A percentile compares a stretch with the other conserved stretches of the same genome.
Conservation (phyloP, 192 early-diverging fungal species). For the Ambispora gerdemannii region DNA sequence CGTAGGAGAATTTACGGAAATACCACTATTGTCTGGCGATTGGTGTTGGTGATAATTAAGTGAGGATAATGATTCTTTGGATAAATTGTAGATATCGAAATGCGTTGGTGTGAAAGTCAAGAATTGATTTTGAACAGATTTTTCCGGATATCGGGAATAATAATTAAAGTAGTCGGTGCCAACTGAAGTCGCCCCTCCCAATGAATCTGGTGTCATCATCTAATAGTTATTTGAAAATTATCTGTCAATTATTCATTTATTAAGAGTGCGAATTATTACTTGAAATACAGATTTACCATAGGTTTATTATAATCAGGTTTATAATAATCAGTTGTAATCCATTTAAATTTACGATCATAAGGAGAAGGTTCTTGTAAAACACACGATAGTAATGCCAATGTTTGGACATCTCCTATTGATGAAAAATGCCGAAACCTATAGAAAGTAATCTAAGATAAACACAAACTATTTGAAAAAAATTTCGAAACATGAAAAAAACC, state of each 20-base stretch:
- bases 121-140: neutral
- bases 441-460: neutral
- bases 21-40: neutral
- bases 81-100: constrained; percentile 14
- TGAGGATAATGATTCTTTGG: neutral
- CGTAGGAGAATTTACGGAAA: neutral
- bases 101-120: neutral
- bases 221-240: neutral
- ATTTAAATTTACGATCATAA: neutral
- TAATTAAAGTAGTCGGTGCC: constrained; percentile 21
- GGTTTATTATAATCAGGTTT: neutral
- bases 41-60: neutral
- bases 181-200: neutral
- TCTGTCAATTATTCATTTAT: too few relatives aligned
- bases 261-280: neutral
- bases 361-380: constrained; percentile 49
- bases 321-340: too few relatives aligned
- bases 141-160: constrained; percentile 1
- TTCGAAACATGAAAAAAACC: neutral
- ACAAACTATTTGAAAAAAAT: neutral
- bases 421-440: constrained; percentile 53
- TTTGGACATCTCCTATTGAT: constrained; percentile 62
- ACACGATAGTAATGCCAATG: constrained; percentile 60
- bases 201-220: neutral
- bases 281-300: neutral